Evolutionary conservation across 305 asterid species (phyloP), one percentile per base, ranked within the genome.

Genomic region (Coffea humblotiana): DNA sequence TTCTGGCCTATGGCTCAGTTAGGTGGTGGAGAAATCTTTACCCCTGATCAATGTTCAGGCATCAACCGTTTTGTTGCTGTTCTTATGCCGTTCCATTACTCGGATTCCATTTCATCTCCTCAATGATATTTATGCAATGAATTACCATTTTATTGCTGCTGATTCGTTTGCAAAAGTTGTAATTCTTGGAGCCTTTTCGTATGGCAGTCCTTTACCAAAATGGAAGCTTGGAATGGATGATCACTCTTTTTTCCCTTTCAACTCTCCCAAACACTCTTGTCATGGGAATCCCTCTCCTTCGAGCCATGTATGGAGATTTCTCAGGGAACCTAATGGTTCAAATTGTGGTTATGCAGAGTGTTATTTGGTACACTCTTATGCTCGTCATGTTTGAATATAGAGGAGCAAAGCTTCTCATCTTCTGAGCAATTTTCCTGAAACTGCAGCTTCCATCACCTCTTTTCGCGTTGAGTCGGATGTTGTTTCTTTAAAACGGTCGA

Each of bases 1-100:
- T 95, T 66, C 86, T 95, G 0, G 99, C 99, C 54, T 95, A 91
- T 72, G 97, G 95, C 14, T 93, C 98, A 0, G 99, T 95, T 15
- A 58, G 85, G 16, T 95, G 99, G 99, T 95, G 99, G 99, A 90
- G n/a, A 89, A 80, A 94, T 93, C 80, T 94, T 94, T 90, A 95
- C 98, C 16, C 97, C 99, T 0, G 97, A 94, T 67, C 99, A 95
- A 6, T 95, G 99, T 83, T 91, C 99, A 2, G 99, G 99, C 9
- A 93, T 95, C 78, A 95, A 95, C 85, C 94, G 99, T 0, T 95
- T 95, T 82, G 99, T 95, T 0, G 99, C 99, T 0, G 94, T 95
- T 0, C 93, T 95, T 37, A n/a, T n/a, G 98, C 99, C 0, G 99
- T 95, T 43, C 99, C 99, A 0, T 71, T 95, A 4, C 94, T 95